phyloP scores from a whole-genome alignment of 768 basidiomycete genomes.

The Boletus insuetus region DNA sequence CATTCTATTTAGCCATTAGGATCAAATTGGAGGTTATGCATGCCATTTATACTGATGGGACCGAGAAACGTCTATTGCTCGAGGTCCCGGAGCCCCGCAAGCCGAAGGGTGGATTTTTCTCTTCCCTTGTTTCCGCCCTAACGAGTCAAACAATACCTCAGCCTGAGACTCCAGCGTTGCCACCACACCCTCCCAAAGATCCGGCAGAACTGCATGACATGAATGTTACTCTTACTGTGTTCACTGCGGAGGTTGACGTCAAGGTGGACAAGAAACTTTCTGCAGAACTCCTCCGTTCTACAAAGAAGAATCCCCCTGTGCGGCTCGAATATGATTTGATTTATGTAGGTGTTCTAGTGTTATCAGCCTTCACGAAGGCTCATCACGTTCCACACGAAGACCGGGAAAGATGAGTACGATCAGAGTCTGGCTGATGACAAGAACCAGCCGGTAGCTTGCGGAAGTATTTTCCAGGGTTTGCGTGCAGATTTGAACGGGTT shows the following conservation, averaged over 20 bases:
- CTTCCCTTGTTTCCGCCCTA: slow-evolving; percentile 31
- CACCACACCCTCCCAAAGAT: slow-evolving; percentile 20
- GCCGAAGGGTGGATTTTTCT: slow-evolving; percentile 46
- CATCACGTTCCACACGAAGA: slow-evolving; percentile 41
- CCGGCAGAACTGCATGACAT: slow-evolving; percentile 20
- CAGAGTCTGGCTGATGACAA: slow-evolving; percentile 67
- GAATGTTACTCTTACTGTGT: slow-evolving; percentile 34
- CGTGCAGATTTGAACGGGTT: slow-evolving; percentile 85
- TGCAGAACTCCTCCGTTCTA: slow-evolving; percentile 79
- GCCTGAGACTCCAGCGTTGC: slow-evolving; percentile 3
- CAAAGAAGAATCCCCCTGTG: slow-evolving; percentile 89
- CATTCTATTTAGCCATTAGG: slow-evolving; percentile 38
- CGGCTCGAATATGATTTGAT: slow-evolving; percentile 79
- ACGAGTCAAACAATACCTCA: slow-evolving; percentile 17
- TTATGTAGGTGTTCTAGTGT: slow-evolving; percentile 39
- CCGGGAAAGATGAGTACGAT: slow-evolving; percentile 79
- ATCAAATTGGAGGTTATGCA: slow-evolving; percentile 13
- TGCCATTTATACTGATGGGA: slow-evolving; percentile 10
- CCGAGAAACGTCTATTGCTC: slow-evolving; percentile 41
- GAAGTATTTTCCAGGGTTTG: slow-evolving; percentile 84
- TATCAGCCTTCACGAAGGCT: neutral
- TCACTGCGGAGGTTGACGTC: slow-evolving; percentile 49
- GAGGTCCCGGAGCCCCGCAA: slow-evolving; percentile 31
- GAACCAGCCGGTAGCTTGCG: slow-evolving; percentile 53
- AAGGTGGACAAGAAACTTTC: slow-evolving; percentile 62